Evolutionary conservation across 495 filamentous ascomycete genomes (phyloP).

Genomic region (Penicillium manginii): DNA sequence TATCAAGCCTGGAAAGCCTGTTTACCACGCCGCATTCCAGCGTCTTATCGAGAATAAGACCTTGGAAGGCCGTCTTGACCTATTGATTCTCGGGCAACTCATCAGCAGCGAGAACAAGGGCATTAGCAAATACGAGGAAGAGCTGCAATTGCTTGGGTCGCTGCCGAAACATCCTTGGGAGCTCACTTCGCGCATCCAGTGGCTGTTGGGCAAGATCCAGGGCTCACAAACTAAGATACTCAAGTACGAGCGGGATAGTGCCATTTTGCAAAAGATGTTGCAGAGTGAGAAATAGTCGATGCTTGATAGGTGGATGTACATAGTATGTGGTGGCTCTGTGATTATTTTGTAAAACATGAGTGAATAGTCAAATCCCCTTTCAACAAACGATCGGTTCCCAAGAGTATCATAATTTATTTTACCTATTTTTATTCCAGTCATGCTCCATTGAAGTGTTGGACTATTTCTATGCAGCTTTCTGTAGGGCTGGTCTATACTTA

Average conservation of each 20-base stretch:
- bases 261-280: conserved; percentile 64
- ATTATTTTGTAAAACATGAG: too few species aligned
- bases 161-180: conserved; percentile 67
- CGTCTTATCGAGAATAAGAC: conserved; percentile 71
- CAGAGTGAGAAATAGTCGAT: conserved; percentile 31
- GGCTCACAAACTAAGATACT: conserved; percentile 75
- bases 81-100: conserved; percentile 67
- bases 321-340: not conserved
- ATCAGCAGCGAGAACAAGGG: conserved; percentile 71
- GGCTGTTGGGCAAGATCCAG: conserved; percentile 72
- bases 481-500: not conserved
- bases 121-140: conserved; percentile 79
- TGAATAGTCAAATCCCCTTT: too few species aligned
- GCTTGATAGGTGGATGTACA: not conserved
- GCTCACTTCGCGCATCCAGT: conserved; percentile 63
- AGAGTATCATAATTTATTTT: too few species aligned
- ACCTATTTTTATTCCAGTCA: too few species aligned
- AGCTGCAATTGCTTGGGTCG: conserved; percentile 67
- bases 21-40: conserved; percentile 83
- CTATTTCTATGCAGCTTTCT: not conserved
- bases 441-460: too few species aligned
- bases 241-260: conserved; percentile 73
- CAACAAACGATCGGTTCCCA: too few species aligned
- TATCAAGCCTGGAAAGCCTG: conserved; percentile 82
- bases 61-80: conserved; percentile 73